Percentiles rank a stretch among this genome's conserved stretches.
These are phyloP conservation scores for Pyracantha coccinea DNA, from an alignment of 331 rosid species.

Conservation along the genomic window DNA sequence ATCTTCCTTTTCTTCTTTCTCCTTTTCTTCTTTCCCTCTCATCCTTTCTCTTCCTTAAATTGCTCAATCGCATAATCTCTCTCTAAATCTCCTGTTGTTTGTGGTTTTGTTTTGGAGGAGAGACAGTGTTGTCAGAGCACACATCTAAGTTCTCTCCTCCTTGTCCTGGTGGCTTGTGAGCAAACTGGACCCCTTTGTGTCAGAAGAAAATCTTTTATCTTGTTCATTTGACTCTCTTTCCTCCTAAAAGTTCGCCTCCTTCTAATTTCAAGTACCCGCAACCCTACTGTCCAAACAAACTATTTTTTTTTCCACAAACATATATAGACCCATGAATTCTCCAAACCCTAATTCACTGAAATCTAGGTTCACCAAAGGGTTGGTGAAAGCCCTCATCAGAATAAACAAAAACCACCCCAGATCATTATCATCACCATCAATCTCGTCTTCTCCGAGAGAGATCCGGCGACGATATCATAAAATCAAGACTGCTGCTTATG, in stretches of 20 bases:
- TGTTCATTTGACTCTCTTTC: constrained; percentile 11
- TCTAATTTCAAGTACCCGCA: background rate
- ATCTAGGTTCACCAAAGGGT: constrained; percentile 13
- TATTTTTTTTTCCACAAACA: background rate
- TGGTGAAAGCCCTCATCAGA: constrained; percentile 16
- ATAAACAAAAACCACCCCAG: constrained; percentile 10
- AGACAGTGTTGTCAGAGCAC: constrained; percentile 23
- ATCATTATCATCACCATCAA: background rate
- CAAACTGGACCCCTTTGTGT: constrained; percentile 17
- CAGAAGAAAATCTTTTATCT: constrained; percentile 17
- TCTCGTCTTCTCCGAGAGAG: constrained; percentile 11
- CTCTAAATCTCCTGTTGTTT: background rate
- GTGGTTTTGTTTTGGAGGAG: constrained; percentile 1
- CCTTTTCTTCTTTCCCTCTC: background rate
- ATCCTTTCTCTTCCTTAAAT: background rate
- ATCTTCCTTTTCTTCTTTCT: background rate
- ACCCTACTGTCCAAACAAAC: constrained; percentile 1
- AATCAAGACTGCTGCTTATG: constrained; percentile 24
- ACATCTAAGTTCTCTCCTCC: constrained; percentile 1
- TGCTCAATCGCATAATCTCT: background rate
- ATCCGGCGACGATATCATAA: constrained; percentile 3
- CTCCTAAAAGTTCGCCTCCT: background rate
- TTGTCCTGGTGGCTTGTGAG: constrained; percentile 13
- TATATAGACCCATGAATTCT: constrained; percentile 8
- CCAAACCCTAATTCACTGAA: constrained; percentile 15